Conservation (phyloP, 2,329 filamentous ascomycete species). For the Ceratocystis colombiana region DNA sequence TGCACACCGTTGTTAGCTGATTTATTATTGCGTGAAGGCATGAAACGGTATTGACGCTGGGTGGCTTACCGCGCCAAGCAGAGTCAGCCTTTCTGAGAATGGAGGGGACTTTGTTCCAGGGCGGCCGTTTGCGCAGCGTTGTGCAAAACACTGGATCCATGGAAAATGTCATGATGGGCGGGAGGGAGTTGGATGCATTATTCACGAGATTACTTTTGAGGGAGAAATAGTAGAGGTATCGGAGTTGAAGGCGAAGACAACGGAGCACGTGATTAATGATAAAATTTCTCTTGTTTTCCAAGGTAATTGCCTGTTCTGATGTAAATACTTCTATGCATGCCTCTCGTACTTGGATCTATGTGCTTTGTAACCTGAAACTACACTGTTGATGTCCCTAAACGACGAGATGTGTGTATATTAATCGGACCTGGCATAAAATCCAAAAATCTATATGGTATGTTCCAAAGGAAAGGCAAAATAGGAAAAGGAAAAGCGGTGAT, state of each 20-base stretch:
- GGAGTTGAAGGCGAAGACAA: neutral
- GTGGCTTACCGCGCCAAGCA: constrained; percentile 30
- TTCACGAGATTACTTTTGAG: neutral
- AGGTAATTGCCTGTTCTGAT: neutral
- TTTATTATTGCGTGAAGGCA: neutral
- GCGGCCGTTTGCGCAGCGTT: constrained; percentile 33
- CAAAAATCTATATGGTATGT: constrained; percentile 8
- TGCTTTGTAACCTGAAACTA: neutral
- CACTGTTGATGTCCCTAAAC: no score
- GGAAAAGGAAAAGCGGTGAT: neutral
- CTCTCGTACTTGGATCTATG: neutral
- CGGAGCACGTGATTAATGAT: neutral
- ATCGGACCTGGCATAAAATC: constrained; percentile 10
- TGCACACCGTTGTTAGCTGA: neutral
- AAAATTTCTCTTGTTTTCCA: neutral
- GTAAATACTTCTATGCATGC: neutral
- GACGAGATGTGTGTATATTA: constrained; percentile 14
- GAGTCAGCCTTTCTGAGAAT: constrained; percentile 28
- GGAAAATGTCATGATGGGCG: neutral
- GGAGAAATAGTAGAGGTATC: neutral
- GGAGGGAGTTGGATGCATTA: no score
- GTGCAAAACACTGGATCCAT: constrained; percentile 34
- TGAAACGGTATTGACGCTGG: neutral
- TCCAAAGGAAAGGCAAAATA: neutral
- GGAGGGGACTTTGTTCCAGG: constrained; percentile 33